phyloP scores from a whole-genome alignment of 805 yeast species.

The Kazachstania africana region DNA sequence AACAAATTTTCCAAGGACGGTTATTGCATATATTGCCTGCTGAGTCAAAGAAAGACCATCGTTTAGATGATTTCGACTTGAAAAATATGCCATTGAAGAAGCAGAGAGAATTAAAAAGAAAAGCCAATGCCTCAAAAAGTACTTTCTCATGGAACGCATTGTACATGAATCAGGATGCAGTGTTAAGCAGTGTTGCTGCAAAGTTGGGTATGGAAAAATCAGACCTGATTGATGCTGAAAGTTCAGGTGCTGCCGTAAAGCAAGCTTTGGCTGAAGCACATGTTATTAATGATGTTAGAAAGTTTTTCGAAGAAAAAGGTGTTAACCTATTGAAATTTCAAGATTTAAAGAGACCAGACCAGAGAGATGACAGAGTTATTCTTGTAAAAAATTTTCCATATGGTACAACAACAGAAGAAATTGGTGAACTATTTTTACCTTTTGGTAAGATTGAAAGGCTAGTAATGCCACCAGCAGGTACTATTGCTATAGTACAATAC shows the following conservation, averaged over 20 bases:
- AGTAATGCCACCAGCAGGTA: slow-evolving; percentile 92
- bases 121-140: slow-evolving; percentile 71
- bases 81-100: slow-evolving; percentile 87
- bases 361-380: slow-evolving; percentile 69
- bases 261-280: slow-evolving; percentile 97
- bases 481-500: slow-evolving; percentile 88
- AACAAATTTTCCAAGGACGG: slow-evolving; percentile 88
- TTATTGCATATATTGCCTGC: slow-evolving; percentile 82
- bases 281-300: slow-evolving; percentile 82
- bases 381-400: slow-evolving; percentile 84
- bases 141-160: slow-evolving; percentile 94
- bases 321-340: slow-evolving; percentile 69
- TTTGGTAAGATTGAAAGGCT: slow-evolving; percentile 72
- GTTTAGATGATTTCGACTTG: slow-evolving; percentile 81
- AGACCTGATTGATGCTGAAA: slow-evolving; percentile 78
- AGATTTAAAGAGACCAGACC: slow-evolving; percentile 31
- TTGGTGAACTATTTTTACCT: slow-evolving; percentile 69
- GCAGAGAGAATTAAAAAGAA: slow-evolving; percentile 73
- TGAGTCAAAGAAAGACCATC: slow-evolving; percentile 67
- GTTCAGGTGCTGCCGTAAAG: slow-evolving; percentile 79
- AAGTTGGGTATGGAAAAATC: slow-evolving; percentile 76
- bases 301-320: slow-evolving; percentile 74
- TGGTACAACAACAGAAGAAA: slow-evolving; percentile 71
- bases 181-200: slow-evolving; percentile 76
- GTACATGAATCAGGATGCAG: slow-evolving; percentile 84